Conservation (phyloP, 1,139 yeast species). For the Geotrichum reessii region DNA sequence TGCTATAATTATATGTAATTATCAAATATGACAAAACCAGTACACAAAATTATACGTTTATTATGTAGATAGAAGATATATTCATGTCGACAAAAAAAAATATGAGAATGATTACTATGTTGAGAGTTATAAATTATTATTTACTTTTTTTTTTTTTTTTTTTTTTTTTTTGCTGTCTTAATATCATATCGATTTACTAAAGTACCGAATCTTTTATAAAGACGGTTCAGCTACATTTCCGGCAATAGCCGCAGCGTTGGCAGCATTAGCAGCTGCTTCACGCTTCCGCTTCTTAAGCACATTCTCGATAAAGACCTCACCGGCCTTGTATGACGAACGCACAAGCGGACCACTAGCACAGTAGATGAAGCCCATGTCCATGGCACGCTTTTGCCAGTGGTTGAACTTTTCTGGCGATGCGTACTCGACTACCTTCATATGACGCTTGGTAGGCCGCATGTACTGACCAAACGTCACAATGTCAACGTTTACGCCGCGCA, state of each 20-base stretch:
- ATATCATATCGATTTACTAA: too few relatives aligned
- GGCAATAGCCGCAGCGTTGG: not conserved
- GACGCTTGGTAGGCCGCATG: conserved; percentile 98
- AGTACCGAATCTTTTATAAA: not conserved
- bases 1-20: too few relatives aligned
- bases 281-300: conserved; percentile 64
- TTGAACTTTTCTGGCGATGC: conserved; percentile 93
- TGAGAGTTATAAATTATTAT: too few relatives aligned
- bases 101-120: too few relatives aligned
- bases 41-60: too few relatives aligned
- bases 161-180: too few relatives aligned
- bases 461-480: conserved; percentile 98
- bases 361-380: conserved; percentile 86
- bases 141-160: too few relatives aligned
- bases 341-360: conserved; percentile 98
- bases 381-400: conserved; percentile 82
- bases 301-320: conserved; percentile 95
- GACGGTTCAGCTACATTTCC: not conserved
- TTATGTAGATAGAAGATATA: too few relatives aligned
- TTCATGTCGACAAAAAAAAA: too few relatives aligned
- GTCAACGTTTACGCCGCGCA: conserved; percentile 74
- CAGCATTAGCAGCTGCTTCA: conserved; percentile 12
- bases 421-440: conserved; percentile 96
- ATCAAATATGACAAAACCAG: too few relatives aligned
- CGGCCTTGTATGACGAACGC: conserved; percentile 95